Percentiles rank a stretch among this genome's conserved stretches.
phyloP scores from a whole-genome alignment of 805 yeast genomes.

The Candida peoriensis region DNA sequence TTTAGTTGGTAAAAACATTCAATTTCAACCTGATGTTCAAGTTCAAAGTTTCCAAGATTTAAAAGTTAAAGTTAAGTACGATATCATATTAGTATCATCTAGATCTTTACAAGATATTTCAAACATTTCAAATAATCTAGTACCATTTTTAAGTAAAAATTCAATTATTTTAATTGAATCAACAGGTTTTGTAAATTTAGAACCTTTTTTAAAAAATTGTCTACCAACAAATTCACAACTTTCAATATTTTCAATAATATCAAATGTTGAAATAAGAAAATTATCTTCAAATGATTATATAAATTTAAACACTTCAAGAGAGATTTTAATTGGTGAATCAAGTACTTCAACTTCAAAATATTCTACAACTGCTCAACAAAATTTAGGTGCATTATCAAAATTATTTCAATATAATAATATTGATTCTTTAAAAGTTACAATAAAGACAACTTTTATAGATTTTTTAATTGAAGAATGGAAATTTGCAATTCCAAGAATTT shows the following conservation, averaged over 20 bases:
- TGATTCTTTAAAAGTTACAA: slow-evolving; percentile 40
- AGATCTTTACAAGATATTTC: slow-evolving; percentile 49
- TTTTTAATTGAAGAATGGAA: slow-evolving; percentile 80
- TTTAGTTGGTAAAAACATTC: slow-evolving; percentile 24
- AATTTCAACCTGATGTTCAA: slow-evolving; percentile 19
- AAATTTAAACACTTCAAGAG: slow-evolving; percentile 24
- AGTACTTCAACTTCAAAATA: slow-evolving; percentile 38
- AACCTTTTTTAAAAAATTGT: slow-evolving; percentile 66
- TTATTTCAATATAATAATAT: slow-evolving; percentile 28
- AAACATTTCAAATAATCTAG: slow-evolving; percentile 32
- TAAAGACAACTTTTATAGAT: slow-evolving; percentile 42
- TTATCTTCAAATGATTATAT: slow-evolving; percentile 10
- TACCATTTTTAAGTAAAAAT: slow-evolving; percentile 32
- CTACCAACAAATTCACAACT: slow-evolving; percentile 29
- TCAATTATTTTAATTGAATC: slow-evolving; percentile 62
- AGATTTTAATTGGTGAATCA: slow-evolving; percentile 32
- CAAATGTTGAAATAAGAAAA: slow-evolving; percentile 18
- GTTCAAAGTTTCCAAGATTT: slow-evolving; percentile 9
- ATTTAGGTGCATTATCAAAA: slow-evolving; percentile 33
- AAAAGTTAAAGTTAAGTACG: slow-evolving; percentile 25
- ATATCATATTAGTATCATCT: slow-evolving; percentile 42
- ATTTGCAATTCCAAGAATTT: slow-evolving; percentile 70
- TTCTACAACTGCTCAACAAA: slow-evolving; percentile 28
- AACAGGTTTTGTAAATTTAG: slow-evolving; percentile 67
- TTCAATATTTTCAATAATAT: slow-evolving; percentile 20